Base-by-base conservation (phyloP, 2,329 filamentous ascomycete species). In the Fusarium poae region DNA sequence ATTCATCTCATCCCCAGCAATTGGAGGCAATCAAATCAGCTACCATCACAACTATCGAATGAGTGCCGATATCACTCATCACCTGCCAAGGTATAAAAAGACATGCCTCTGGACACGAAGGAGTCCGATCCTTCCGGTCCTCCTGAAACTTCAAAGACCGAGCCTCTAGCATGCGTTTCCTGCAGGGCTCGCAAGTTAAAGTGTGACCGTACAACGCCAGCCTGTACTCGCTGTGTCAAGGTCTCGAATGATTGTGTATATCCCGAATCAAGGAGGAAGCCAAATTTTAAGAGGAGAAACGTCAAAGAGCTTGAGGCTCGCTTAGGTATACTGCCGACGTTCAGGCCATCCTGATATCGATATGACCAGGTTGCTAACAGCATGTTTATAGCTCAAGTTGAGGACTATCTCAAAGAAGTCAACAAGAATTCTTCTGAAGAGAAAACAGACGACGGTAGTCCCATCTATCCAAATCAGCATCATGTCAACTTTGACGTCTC, bases 291-390 rank as follows among this genome's bases (percentile, higher is more conserved):
- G 82, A 86, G 94, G 74, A 90, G 92, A 70, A 97, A 97, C 79
- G 94, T 97, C 65, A 96, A 92, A 81, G 91, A 96, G 76, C 83
- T 97, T 59, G 95, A 97, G 79, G 93, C 93, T 68, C 88, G 95
- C 75, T 82, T 97, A 76, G 92, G 92, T 96, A 88, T 70, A 83
- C 44, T 25, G 8, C 52, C 25, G n/a, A 40, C 27, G 16, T 39
- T 15, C 18, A 37, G 16, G 9, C 12, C 27, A 44, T 37, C 23
- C 21, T 30, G 10, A 43, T 57, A 23, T n/a, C n/a, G n/a, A n/a
- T 35, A 35, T 29, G 16, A 49, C 20, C 27, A 21, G 32, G 32
- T 51, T 45, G 43, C 71, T 74, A 29, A 67, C 59, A 25, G 39
- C 32, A 16, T 45, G 43, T 45, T 40, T 45, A 10, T 70, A 93